A percentile compares a stretch with the other conserved stretches of the same genome.
Conservation (phyloP, 2,329 filamentous ascomycete species). For the Pseudogymnoascus sp. region DNA sequence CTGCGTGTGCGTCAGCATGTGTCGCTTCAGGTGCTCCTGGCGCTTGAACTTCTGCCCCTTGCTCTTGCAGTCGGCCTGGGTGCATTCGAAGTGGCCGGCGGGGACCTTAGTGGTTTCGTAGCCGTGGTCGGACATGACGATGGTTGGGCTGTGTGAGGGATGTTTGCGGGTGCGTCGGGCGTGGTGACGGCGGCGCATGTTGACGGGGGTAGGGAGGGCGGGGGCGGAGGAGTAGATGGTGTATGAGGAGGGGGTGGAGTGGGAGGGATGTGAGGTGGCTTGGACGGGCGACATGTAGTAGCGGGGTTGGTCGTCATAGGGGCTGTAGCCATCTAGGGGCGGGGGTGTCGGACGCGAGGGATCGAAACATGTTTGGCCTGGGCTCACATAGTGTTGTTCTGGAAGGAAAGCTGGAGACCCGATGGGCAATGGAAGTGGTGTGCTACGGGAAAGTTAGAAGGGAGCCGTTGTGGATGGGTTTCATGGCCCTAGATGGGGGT, state of each 20-base stretch:
- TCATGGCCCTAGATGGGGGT: background rate
- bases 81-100: conserved; percentile 26
- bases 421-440: background rate
- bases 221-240: conserved; percentile 10
- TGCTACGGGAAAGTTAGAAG: background rate
- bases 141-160: conserved; percentile 6
- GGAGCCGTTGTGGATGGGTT: background rate
- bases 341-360: background rate
- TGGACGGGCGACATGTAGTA: conserved; percentile 13
- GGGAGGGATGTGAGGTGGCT: conserved; percentile 18
- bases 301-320: background rate
- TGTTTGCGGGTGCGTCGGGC: background rate
- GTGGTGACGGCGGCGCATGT: conserved; percentile 7
- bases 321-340: background rate
- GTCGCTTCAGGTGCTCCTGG: conserved; percentile 40
- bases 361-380: background rate
- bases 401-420: background rate
- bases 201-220: conserved; percentile 7
- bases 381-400: conserved; percentile 3
- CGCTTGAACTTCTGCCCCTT: conserved; percentile 33
- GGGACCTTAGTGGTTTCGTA: conserved; percentile 10
- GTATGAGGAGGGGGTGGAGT: background rate
- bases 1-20: conserved; percentile 35
- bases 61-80: conserved; percentile 34
- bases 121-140: conserved; percentile 10